Evolutionary conservation across 257 asterid species (phyloP), one percentile per base, ranked within the genome.

Genomic region (Solanum chiquidenum): DNA sequence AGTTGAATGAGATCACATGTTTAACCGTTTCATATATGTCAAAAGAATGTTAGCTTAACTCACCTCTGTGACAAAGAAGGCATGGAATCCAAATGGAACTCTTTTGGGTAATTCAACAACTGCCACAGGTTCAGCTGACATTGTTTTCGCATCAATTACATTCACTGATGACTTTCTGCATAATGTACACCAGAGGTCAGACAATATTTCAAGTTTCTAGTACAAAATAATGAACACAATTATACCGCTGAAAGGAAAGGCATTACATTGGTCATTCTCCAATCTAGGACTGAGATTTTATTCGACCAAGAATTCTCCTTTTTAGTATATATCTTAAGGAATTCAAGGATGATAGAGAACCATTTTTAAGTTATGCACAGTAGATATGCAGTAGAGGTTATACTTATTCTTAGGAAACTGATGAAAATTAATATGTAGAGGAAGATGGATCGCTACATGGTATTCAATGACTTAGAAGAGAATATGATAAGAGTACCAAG

Each of bases 71-170:
- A 96, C 98, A 49, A 96, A 96, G 91, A 96, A 94, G 90, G 99
- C 99, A 88, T 96, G 98, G 91, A 96, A 96, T 25, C 98, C 98
- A 62, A 93, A 95, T 11, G 99, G 99, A 85, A 96, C 99, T 92
- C 99, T 89, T 74, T 87, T 92, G 42, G 98, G 98, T 29, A 96
- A 93, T 72, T 96, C 98, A 85, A 95, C 94, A 11, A 93, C 92
- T 8, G 99, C 98, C 75, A 96, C 96, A 27, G 98, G 98, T 88
- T 95, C 98, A 18, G 94, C 68, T 25, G 98, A 96, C 98, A 96
- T 94, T 29, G 99, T 95, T 89, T 94, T 96, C 64, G 98, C 99
- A 91, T 96, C 99, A 72, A 96, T 93, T 12, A 94, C 98, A 66
- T 93, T 93, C 88, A 95, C 99, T 44, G 93, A 90, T 10, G 98